These are phyloP conservation scores for Kickxella alabastrina DNA, from an alignment of 192 early-diverging fungal genomes.

Conservation along the genomic window DNA sequence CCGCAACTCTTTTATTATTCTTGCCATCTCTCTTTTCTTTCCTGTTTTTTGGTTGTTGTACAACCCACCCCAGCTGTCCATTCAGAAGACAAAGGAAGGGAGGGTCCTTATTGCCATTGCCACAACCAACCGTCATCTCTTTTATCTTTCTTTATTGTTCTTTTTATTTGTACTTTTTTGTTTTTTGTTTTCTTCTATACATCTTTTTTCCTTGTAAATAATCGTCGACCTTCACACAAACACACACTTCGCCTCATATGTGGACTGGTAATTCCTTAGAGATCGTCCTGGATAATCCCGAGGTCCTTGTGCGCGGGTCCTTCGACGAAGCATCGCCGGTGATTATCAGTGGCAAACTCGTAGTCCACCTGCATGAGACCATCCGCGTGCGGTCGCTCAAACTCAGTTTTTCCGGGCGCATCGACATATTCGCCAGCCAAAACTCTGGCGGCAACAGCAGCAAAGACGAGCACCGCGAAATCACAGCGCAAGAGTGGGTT, in stretches of 20 bases:
- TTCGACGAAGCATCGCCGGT: constrained; percentile 37
- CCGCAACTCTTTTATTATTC: no score
- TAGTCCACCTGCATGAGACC: constrained; percentile 46
- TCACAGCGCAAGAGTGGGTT: constrained; percentile 53
- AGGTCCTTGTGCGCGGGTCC: constrained; percentile 37
- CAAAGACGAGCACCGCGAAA: constrained; percentile 43
- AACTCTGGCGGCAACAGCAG: constrained; percentile 18
- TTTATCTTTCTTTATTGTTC: no score
- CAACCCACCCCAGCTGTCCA: no score
- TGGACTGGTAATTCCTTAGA: no score
- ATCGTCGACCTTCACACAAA: no score
- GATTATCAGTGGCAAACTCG: constrained; percentile 54
- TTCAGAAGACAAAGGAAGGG: no score
- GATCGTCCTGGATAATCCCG: constrained; percentile 36
- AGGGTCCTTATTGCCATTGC: no score
- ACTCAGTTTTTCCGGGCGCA: constrained; percentile 51
- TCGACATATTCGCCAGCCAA: constrained; percentile 48
- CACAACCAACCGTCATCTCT: no score
- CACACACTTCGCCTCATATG: no score
- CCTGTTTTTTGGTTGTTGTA: no score
- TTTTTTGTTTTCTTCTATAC: neutral
- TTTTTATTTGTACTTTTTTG: no score
- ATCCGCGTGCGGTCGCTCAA: constrained; percentile 51
- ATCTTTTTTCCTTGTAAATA: neutral
- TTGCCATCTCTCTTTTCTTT: no score